Percentiles rank a stretch among this genome's conserved stretches.
Conservation (phyloP, 306 rosid genomes). For the Trichosanthes truncata region DNA sequence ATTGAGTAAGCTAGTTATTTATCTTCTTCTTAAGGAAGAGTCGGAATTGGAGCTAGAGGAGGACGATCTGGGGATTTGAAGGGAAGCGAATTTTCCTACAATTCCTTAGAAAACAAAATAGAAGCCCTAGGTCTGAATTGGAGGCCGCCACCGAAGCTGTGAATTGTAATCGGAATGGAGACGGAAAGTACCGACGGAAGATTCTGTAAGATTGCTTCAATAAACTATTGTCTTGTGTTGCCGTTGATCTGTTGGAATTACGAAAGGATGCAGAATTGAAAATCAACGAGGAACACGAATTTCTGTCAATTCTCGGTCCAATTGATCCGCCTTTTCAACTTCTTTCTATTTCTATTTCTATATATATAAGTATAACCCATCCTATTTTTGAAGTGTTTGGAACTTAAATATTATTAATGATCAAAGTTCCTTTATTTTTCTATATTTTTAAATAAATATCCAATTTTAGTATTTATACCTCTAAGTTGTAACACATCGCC, state of each 20-base stretch:
- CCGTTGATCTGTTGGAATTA: not conserved
- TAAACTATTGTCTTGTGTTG: not conserved
- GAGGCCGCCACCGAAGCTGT: slow-evolving; percentile 45
- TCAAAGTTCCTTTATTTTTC: too few species aligned
- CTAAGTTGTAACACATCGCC: too few species aligned
- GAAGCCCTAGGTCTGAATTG: slow-evolving; percentile 10
- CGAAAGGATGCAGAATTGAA: not conserved
- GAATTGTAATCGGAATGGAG: not conserved
- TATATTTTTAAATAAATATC: too few species aligned
- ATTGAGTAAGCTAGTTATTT: not conserved
- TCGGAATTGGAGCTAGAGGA: not conserved
- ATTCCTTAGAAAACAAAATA: not conserved
- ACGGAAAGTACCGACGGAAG: not conserved
- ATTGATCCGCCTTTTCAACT: not conserved
- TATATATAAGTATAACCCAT: not conserved
- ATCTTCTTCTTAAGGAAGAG: not conserved
- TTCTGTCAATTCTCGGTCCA: not conserved
- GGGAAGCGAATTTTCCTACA: not conserved
- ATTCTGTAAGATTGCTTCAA: not conserved
- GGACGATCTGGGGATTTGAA: not conserved
- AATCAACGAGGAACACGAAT: not conserved
- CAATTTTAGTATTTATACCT: too few species aligned
- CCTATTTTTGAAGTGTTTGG: not conserved
- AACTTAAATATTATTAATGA: too few species aligned
- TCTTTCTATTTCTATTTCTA: not conserved